Evolutionary conservation across 257 asterid genomes (phyloP).

Genomic region (Nicotiana benthamiana): DNA sequence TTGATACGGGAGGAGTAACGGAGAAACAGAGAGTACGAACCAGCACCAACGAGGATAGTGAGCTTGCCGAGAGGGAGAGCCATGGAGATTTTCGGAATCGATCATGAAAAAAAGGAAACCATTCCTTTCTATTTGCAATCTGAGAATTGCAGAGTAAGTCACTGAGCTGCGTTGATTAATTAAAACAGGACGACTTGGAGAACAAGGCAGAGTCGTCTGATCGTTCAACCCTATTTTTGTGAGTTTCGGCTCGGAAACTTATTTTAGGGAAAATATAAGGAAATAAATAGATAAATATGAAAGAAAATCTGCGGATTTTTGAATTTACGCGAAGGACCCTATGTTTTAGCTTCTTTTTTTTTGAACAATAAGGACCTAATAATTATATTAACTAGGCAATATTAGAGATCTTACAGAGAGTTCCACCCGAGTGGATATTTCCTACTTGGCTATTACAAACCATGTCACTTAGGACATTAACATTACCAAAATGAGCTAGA

Average conservation of each 20-base stretch:
- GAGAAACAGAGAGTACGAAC: conserved; percentile 23
- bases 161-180: neutral
- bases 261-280: neutral
- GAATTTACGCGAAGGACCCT: neutral
- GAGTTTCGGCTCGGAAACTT: neutral
- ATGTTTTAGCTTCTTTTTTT: neutral
- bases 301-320: neutral
- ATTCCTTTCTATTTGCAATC: neutral
- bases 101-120: conserved; percentile 6
- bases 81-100: conserved; percentile 32
- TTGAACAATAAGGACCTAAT: no score
- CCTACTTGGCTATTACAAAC: no score
- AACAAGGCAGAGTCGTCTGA: neutral
- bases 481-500: no score
- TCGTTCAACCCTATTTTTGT: neutral
- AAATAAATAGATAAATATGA: neutral
- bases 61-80: conserved; percentile 89
- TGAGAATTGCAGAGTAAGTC: neutral
- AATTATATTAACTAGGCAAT: no score
- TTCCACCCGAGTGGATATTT: no score
- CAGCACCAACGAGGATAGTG: conserved; percentile 78
- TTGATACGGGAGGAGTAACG: neutral
- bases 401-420: no score
- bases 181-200: neutral
- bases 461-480: no score